phyloP scores from a whole-genome alignment of 495 filamentous ascomycete genomes.

The Penicillium steckii region DNA sequence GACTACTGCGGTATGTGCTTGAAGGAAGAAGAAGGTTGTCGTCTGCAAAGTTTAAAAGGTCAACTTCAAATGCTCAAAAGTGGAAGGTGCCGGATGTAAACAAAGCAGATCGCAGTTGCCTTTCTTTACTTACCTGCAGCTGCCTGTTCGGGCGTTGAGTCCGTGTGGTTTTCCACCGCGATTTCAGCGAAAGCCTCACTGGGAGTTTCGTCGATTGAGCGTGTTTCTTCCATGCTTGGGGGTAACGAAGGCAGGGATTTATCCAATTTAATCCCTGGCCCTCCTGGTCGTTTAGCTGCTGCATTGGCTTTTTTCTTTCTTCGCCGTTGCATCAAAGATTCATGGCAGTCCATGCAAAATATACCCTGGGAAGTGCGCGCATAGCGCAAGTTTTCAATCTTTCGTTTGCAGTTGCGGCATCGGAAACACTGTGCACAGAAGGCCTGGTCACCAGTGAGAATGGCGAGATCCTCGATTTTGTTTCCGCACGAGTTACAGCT shows the following conservation, averaged over 20 bases:
- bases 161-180: slow-evolving; percentile 23
- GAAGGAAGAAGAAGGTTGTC: slow-evolving; percentile 68
- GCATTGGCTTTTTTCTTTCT: slow-evolving; percentile 75
- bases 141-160: not conserved
- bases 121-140: slow-evolving; percentile 16
- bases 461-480: slow-evolving; percentile 98
- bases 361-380: slow-evolving; percentile 97
- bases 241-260: slow-evolving; percentile 94
- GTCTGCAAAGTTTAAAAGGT: slow-evolving; percentile 6
- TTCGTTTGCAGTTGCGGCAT: slow-evolving; percentile 96
- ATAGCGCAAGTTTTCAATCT: slow-evolving; percentile 98
- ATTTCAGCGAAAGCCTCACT: slow-evolving; percentile 61
- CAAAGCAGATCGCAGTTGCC: not conserved
- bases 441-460: slow-evolving; percentile 97
- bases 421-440: slow-evolving; percentile 97
- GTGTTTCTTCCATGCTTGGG: slow-evolving; percentile 64
- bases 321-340: slow-evolving; percentile 94
- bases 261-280: slow-evolving; percentile 69
- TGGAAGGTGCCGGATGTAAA: not conserved
- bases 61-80: not conserved
- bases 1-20: slow-evolving; percentile 74
- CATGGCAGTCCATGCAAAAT: slow-evolving; percentile 99
- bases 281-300: slow-evolving; percentile 53
- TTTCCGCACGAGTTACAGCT: slow-evolving; percentile 96
- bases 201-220: slow-evolving; percentile 63